These are phyloP conservation scores for Saccharomycopsis sp. DNA, from an alignment of 805 yeast genomes.

Conservation along the genomic window DNA sequence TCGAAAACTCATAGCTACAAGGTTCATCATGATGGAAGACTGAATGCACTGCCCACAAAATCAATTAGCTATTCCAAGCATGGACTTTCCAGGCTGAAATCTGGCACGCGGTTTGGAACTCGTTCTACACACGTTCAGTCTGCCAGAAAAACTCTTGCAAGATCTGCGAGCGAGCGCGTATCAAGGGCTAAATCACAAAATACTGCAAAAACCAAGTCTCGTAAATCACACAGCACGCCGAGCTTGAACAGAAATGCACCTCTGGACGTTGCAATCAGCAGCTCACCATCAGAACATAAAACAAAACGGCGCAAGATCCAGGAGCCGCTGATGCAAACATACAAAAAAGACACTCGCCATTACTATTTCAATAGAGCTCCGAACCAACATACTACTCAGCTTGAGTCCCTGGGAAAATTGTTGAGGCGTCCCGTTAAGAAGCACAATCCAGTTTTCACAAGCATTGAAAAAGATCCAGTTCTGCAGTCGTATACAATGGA, in stretches of 20 bases:
- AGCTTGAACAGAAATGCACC: too few species aligned
- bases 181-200: too few species aligned
- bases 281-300: too few species aligned
- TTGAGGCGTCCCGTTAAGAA: too few species aligned
- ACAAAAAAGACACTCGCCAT: constrained; percentile 5
- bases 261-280: too few species aligned
- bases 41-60: too few species aligned
- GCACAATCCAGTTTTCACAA: too few species aligned
- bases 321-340: constrained; percentile 1
- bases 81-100: not conserved
- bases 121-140: not conserved
- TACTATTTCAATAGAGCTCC: constrained; percentile 17
- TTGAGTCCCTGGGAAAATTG: too few species aligned
- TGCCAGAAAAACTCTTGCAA: not conserved
- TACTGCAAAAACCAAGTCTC: not conserved
- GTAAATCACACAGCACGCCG: not conserved
- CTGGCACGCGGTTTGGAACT: not conserved
- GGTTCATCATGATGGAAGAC: not conserved
- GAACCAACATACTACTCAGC: constrained; percentile 9
- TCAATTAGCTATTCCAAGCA: too few species aligned
- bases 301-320: not conserved
- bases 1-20: not conserved
- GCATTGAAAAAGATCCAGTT: too few species aligned
- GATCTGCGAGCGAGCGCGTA: not conserved
- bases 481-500: constrained; percentile 9